These are phyloP conservation scores for Magnusiomyces fungicola DNA, from an alignment of 1,139 yeast species.

Conservation along the genomic window DNA sequence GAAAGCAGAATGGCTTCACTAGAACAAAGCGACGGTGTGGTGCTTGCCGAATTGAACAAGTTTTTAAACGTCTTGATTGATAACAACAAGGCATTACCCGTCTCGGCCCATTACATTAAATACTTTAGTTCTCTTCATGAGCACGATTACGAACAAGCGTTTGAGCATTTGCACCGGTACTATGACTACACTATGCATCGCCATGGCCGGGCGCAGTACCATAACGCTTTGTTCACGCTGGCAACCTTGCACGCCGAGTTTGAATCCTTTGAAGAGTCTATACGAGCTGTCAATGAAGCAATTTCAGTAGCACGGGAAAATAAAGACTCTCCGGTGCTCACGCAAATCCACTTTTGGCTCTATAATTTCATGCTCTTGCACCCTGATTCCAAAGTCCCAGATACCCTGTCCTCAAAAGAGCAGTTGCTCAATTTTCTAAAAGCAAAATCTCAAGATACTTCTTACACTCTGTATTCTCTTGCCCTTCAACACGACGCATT, in stretches of 20 bases:
- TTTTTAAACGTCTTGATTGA: conserved; percentile 46
- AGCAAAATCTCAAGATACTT: conserved; percentile 48
- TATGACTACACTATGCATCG: conserved; percentile 81
- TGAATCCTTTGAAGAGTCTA: conserved; percentile 66
- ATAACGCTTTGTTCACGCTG: conserved; percentile 71
- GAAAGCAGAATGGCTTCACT: conserved; percentile 51
- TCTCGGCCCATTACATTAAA: conserved; percentile 56
- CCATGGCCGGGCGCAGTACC: conserved; percentile 59
- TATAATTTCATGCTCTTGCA: conserved; percentile 60
- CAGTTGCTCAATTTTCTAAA: conserved; percentile 61
- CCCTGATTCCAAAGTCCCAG: conserved; percentile 39
- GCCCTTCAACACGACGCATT: conserved; percentile 55
- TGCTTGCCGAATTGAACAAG: conserved; percentile 41
- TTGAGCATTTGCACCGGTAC: conserved; percentile 67
- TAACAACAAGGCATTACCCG: conserved; percentile 47
- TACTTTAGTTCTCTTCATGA: conserved; percentile 56
- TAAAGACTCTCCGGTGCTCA: conserved; percentile 64
- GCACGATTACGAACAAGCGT: conserved; percentile 66
- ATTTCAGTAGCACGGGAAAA: conserved; percentile 83
- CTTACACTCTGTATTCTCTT: conserved; percentile 45
- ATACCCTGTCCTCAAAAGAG: conserved; percentile 36
- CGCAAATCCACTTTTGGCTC: conserved; percentile 74
- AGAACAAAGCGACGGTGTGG: conserved; percentile 36
- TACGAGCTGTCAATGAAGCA: conserved; percentile 80
- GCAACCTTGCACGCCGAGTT: conserved; percentile 75